Percentiles rank a stretch among this genome's conserved stretches.
Evolutionary conservation across 2,329 filamentous ascomycete genomes (phyloP).

Genomic region (Achaetomium macrosporum): DNA sequence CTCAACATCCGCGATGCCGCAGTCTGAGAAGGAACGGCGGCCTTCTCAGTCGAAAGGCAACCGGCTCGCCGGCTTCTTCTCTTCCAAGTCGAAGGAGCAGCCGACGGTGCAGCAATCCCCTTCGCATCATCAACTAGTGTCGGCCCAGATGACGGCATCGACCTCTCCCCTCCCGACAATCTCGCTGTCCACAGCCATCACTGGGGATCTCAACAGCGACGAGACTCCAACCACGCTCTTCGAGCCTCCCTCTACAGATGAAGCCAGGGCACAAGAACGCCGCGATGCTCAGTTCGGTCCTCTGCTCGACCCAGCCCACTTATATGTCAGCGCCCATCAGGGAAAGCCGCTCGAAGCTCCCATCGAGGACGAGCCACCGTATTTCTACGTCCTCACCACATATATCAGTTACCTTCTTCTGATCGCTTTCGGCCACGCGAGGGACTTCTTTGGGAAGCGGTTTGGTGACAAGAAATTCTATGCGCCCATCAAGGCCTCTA

Average conservation of each 20-base stretch:
- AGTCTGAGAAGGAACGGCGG: constrained; percentile 51
- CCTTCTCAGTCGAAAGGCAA: constrained; percentile 63
- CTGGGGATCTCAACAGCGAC: constrained; percentile 66
- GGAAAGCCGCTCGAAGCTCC: constrained; percentile 75
- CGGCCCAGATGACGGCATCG: constrained; percentile 57
- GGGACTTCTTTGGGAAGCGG: constrained; percentile 96
- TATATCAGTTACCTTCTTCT: constrained; percentile 97
- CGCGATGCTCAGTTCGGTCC: constrained; percentile 90
- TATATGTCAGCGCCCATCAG: constrained; percentile 83
- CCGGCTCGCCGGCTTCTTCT: constrained; percentile 78
- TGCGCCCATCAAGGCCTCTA: constrained; percentile 70
- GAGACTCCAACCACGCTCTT: constrained; percentile 74
- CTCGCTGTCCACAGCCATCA: constrained; percentile 79
- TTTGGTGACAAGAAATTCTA: constrained; percentile 81
- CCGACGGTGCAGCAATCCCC: constrained; percentile 58
- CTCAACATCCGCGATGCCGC: constrained; percentile 43
- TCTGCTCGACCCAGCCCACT: constrained; percentile 70
- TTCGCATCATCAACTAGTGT: constrained; percentile 46
- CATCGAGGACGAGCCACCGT: constrained; percentile 90
- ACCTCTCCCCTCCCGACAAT: constrained; percentile 82
- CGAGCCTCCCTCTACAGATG: constrained; percentile 78
- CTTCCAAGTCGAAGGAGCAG: constrained; percentile 67
- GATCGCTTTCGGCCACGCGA: constrained; percentile 89
- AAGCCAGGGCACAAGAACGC: constrained; percentile 67
- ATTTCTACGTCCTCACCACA: constrained; percentile 94